These are phyloP conservation scores for Polysphondylium violaceum DNA, from an alignment of 78 protist genomes.

Conservation along the genomic window DNA sequence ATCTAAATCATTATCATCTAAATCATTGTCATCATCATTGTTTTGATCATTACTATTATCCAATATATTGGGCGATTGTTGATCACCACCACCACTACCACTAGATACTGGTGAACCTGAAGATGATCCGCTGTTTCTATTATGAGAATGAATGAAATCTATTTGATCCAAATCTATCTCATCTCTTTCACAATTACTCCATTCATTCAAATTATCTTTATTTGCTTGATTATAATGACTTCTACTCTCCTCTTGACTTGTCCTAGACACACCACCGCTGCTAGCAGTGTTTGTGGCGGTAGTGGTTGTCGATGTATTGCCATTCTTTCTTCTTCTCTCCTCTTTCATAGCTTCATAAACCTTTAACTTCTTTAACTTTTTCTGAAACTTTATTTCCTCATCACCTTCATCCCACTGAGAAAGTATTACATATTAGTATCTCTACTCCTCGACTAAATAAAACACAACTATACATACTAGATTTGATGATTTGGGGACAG, in stretches of 20 bases:
- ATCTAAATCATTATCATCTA: background rate
- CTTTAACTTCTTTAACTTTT: constrained; percentile 38
- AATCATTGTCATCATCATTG: background rate
- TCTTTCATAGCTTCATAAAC: constrained; percentile 67
- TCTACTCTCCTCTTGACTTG: too few relatives aligned
- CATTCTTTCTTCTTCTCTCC: constrained; percentile 17
- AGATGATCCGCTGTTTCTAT: too few relatives aligned
- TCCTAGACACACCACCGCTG: too few relatives aligned
- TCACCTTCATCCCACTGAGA: constrained; percentile 72
- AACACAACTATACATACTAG: background rate
- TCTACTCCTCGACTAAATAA: too few relatives aligned
- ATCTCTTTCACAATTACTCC: background rate
- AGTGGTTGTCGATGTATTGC: background rate
- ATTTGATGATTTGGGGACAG: constrained; percentile 57
- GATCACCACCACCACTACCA: background rate
- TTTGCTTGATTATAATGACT: too few relatives aligned
- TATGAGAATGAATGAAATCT: too few relatives aligned
- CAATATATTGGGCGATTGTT: background rate
- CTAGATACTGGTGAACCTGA: constrained; percentile 27
- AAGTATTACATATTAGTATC: background rate
- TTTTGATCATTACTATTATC: background rate
- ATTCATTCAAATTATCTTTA: background rate
- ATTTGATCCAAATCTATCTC: background rate
- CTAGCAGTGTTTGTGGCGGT: background rate
- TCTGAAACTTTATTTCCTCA: constrained; percentile 21